A percentile compares a stretch with the other conserved stretches of the same genome.
Conservation (phyloP, 768 basidiomycete genomes). For the Chalciporus piperatus region DNA sequence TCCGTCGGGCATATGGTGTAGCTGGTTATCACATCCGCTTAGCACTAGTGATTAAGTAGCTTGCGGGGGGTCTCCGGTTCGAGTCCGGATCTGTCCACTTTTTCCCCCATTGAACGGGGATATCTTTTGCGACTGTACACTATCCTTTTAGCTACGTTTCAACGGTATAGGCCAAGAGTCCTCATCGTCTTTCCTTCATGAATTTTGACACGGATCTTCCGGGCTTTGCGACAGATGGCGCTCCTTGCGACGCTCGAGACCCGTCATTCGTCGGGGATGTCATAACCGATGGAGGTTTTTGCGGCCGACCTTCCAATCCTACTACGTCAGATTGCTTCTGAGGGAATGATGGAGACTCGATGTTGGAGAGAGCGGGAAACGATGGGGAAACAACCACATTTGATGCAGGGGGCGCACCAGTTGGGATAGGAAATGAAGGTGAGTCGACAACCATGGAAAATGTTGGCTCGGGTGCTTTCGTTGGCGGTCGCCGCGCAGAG, state of each 20-base stretch:
- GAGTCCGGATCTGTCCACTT: slow-evolving; percentile 11
- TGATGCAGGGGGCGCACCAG: not conserved
- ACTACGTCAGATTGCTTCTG: slow-evolving; percentile 1
- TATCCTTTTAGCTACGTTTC: not conserved
- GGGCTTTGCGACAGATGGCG: slow-evolving; percentile 10
- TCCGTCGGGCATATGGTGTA: slow-evolving; percentile 37
- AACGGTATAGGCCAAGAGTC: no score
- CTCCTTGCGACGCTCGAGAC: not conserved
- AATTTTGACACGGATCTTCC: slow-evolving; percentile 32
- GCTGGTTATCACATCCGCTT: slow-evolving; percentile 42
- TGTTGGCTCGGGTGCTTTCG: slow-evolving; percentile 1
- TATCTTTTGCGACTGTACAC: no score
- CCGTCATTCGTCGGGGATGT: slow-evolving; percentile 13
- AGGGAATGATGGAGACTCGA: slow-evolving; percentile 19
- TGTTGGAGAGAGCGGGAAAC: slow-evolving; percentile 6
- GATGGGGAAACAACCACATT: slow-evolving; percentile 1
- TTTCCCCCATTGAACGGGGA: no score
- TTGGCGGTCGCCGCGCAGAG: slow-evolving; percentile 5
- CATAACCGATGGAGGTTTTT: slow-evolving; percentile 25
- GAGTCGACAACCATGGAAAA: slow-evolving; percentile 18
- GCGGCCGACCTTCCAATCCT: slow-evolving; percentile 23
- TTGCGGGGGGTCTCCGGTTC: slow-evolving; percentile 12
- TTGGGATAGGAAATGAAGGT: slow-evolving; percentile 14
- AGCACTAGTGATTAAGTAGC: slow-evolving; percentile 1
- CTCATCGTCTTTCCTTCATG: slow-evolving; percentile 28